phyloP scores from a whole-genome alignment of 768 basidiomycete genomes.

The Roridomyces roridus region DNA sequence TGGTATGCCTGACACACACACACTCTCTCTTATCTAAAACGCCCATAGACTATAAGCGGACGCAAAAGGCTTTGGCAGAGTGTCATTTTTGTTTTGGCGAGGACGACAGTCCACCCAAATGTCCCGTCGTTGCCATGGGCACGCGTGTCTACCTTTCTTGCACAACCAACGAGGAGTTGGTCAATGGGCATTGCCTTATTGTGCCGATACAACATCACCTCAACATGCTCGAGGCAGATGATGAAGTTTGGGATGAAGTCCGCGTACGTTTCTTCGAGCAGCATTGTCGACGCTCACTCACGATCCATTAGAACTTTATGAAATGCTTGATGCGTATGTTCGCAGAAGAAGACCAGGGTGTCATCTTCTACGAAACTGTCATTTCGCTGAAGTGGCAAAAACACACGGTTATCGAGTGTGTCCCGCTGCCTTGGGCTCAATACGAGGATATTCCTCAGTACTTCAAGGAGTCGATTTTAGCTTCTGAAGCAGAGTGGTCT shows the following conservation, averaged over 20 bases:
- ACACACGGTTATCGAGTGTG: constrained; percentile 93
- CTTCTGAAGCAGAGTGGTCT: constrained; percentile 96
- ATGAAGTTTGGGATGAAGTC: constrained; percentile 98
- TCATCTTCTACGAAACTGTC: constrained; percentile 95
- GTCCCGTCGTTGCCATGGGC: constrained; percentile 89
- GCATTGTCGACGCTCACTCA: constrained; percentile 3
- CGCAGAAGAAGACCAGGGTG: constrained; percentile 90
- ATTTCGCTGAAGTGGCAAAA: constrained; percentile 84
- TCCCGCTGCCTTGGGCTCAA: constrained; percentile 89
- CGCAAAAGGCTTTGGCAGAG: constrained; percentile 85
- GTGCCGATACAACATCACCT: constrained; percentile 96
- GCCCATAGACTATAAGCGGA: constrained; percentile 94
- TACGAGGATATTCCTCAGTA: constrained; percentile 91
- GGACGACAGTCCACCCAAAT: constrained; percentile 88
- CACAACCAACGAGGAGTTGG: constrained; percentile 86
- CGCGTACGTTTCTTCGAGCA: constrained; percentile 57
- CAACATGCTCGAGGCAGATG: constrained; percentile 90
- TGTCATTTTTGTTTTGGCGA: constrained; percentile 94
- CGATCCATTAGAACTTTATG: constrained; percentile 71
- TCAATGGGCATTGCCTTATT: constrained; percentile 91
- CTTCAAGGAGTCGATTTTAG: constrained; percentile 95
- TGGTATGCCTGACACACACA: too few relatives aligned
- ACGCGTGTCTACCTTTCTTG: constrained; percentile 92
- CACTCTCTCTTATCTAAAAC: too few relatives aligned
- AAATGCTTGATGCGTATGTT: constrained; percentile 98